Conservation (phyloP, 2,329 filamentous ascomycete genomes). For the Cryphonectria carpinicola region DNA sequence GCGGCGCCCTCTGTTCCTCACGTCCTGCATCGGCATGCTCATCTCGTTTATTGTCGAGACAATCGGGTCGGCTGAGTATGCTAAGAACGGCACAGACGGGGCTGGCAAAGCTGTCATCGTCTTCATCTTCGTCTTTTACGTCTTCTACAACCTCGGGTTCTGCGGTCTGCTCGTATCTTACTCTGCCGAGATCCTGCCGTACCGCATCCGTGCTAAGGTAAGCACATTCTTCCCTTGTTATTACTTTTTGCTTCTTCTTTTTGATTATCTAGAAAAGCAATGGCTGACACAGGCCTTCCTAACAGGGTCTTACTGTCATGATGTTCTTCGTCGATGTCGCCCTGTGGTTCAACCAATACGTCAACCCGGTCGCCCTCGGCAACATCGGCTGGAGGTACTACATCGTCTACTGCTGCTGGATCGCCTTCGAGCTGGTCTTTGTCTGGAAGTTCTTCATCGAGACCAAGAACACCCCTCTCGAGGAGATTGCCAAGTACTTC, state of each 20-base stretch:
- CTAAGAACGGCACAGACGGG: conserved; percentile 26
- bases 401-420: conserved; percentile 46
- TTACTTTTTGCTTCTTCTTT: no score
- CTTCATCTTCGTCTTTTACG: conserved; percentile 36
- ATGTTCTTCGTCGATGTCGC: conserved; percentile 47
- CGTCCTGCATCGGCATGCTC: conserved; percentile 33
- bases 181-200: conserved; percentile 36
- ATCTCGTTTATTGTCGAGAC: conserved; percentile 34
- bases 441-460: conserved; percentile 36
- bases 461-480: conserved; percentile 38
- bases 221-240: not conserved
- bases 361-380: conserved; percentile 42
- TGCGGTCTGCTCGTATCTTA: conserved; percentile 35
- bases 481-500: conserved; percentile 37
- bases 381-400: conserved; percentile 45
- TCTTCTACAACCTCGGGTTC: conserved; percentile 36
- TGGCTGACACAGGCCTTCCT: not conserved
- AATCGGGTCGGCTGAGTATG: conserved; percentile 32
- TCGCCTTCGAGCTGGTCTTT: conserved; percentile 33
- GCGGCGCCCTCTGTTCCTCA: conserved; percentile 35
- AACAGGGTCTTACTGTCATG: conserved; percentile 45
- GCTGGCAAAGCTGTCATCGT: conserved; percentile 37
- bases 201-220: conserved; percentile 38
- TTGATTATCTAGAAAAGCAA: not conserved
- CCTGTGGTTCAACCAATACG: conserved; percentile 43